These are phyloP conservation scores for Conoideocrella luteorostrata DNA, from an alignment of 2,329 filamentous ascomycete genomes.

Conservation along the genomic window DNA sequence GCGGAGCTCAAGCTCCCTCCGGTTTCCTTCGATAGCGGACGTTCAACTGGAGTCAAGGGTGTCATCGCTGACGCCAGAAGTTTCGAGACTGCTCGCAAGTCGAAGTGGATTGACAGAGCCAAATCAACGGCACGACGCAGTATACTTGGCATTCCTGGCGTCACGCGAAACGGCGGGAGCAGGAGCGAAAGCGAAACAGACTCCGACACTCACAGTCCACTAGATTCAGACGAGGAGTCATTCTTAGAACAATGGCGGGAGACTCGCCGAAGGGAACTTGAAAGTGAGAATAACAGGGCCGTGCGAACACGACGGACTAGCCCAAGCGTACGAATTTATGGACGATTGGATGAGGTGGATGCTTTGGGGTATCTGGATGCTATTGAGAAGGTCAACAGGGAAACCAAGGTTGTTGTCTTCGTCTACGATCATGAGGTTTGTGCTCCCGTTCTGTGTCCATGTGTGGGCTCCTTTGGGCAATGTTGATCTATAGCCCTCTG, in stretches of 20 bases:
- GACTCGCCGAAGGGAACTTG: constrained; percentile 69
- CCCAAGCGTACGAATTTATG: constrained; percentile 72
- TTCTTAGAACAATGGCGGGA: constrained; percentile 86
- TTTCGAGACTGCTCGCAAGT: constrained; percentile 61
- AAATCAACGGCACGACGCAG: constrained; percentile 46
- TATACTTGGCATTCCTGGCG: constrained; percentile 43
- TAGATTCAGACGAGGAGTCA: constrained; percentile 63
- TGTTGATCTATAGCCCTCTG: too few species aligned
- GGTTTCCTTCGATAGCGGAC: constrained; percentile 57
- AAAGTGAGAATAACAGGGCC: constrained; percentile 49
- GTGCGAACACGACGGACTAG: constrained; percentile 63
- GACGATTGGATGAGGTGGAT: constrained; percentile 76
- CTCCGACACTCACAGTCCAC: constrained; percentile 33
- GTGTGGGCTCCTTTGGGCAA: too few species aligned
- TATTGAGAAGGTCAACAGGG: constrained; percentile 78
- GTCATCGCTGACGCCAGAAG: constrained; percentile 79
- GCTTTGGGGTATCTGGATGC: constrained; percentile 91
- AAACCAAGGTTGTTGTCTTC: constrained; percentile 85
- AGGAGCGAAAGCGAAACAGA: constrained; percentile 42
- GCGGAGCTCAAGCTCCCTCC: constrained; percentile 54
- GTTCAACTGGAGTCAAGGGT: constrained; percentile 76
- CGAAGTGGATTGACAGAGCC: constrained; percentile 47
- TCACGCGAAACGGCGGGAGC: constrained; percentile 9
- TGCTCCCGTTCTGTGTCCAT: constrained; percentile 10
- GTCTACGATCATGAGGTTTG: constrained; percentile 83